A percentile compares a stretch with the other conserved stretches of the same genome.
phyloP scores from a whole-genome alignment of 371 early-diverging fungal species.

The Rhizopus arrhizus region DNA sequence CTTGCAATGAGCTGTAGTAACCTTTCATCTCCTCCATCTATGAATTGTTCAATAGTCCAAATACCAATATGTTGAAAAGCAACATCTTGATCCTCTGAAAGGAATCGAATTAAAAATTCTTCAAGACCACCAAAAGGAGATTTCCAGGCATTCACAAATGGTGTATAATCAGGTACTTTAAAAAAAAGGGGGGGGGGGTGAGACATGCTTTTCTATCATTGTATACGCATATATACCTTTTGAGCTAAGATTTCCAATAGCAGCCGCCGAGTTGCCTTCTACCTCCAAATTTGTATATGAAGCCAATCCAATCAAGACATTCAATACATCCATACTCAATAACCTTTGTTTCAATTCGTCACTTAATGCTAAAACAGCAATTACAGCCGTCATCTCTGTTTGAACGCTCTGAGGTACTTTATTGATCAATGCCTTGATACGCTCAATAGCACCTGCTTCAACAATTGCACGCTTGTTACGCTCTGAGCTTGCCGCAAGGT shows the following conservation, averaged over 20 bases:
- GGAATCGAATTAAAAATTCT: constrained; percentile 72
- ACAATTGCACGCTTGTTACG: constrained; percentile 79
- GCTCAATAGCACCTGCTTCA: constrained; percentile 80
- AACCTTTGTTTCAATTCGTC: constrained; percentile 79
- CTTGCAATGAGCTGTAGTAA: constrained; percentile 34
- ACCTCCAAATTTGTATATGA: constrained; percentile 65
- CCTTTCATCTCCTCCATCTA: constrained; percentile 62
- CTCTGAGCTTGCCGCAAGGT: constrained; percentile 83
- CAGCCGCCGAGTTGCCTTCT: constrained; percentile 83
- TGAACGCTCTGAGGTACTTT: constrained; percentile 67
- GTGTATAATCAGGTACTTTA: constrained; percentile 64
- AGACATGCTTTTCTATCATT: no score
- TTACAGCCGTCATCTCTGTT: constrained; percentile 87
- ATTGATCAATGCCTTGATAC: constrained; percentile 66
- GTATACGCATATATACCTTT: constrained; percentile 45
- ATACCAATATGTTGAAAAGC: constrained; percentile 85
- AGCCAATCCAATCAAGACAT: constrained; percentile 77
- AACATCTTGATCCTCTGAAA: constrained; percentile 67
- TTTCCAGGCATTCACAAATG: constrained; percentile 71
- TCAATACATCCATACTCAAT: constrained; percentile 62
- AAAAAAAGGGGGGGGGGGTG: no score
- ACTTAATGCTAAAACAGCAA: constrained; percentile 82
- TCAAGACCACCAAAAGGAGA: constrained; percentile 70
- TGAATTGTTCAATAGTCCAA: constrained; percentile 88
- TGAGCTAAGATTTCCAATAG: constrained; percentile 81